These are phyloP conservation scores for Arthrobotrys pseudoclavata DNA, from an alignment of 2,329 filamentous ascomycete genomes.

Conservation along the genomic window DNA sequence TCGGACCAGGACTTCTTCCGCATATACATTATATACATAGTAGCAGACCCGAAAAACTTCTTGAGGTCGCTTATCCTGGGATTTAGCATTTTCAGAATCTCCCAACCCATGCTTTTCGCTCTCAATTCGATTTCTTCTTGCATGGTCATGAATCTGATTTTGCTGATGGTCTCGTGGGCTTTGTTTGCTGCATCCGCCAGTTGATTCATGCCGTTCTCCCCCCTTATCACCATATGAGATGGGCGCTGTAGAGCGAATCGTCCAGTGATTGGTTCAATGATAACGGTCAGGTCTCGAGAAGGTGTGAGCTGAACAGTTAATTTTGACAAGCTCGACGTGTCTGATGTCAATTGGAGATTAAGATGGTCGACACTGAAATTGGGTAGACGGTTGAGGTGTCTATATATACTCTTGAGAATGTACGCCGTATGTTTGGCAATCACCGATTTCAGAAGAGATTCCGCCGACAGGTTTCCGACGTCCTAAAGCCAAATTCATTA, in stretches of 20 bases:
- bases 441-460: constrained; percentile 79
- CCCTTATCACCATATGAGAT: constrained; percentile 71
- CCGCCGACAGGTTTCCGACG: constrained; percentile 77
- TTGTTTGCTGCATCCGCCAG: constrained; percentile 72
- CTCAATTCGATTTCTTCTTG: constrained; percentile 74
- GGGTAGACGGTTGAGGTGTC: constrained; percentile 72
- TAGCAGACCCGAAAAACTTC: constrained; percentile 74
- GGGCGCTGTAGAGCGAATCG: constrained; percentile 78
- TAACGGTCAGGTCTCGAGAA: constrained; percentile 73
- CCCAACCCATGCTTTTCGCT: constrained; percentile 77
- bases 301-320: constrained; percentile 79
- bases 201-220: constrained; percentile 77
- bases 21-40: constrained; percentile 77
- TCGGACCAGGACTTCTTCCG: constrained; percentile 78
- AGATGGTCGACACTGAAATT: constrained; percentile 76
- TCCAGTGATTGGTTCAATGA: constrained; percentile 84
- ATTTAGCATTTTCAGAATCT: constrained; percentile 68
- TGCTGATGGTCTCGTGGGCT: constrained; percentile 73
- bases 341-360: constrained; percentile 72
- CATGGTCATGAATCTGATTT: constrained; percentile 74
- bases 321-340: constrained; percentile 75
- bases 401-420: constrained; percentile 77
- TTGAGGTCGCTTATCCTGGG: constrained; percentile 72
- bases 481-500: constrained; percentile 66
- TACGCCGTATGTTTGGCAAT: constrained; percentile 81